A percentile compares a stretch with the other conserved stretches of the same genome.
Conservation (phyloP, 78 protist species). For the Dictyostelium capitatum region DNA sequence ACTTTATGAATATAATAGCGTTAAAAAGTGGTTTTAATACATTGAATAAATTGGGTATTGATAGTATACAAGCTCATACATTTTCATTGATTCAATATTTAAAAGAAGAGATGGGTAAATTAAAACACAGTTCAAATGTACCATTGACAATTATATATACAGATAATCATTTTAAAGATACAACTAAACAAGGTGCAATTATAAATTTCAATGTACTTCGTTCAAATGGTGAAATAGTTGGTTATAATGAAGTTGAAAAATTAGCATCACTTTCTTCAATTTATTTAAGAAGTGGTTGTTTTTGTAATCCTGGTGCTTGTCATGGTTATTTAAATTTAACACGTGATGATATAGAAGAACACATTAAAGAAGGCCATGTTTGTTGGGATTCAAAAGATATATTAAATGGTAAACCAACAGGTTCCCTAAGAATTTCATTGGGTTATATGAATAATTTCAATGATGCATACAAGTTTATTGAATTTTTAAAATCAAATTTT, state of each 20-base stretch:
- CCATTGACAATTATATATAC: slow-evolving; percentile 66
- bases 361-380: slow-evolving; percentile 82
- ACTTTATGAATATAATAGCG: slow-evolving; percentile 41
- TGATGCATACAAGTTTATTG: slow-evolving; percentile 58
- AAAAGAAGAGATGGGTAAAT: neutral
- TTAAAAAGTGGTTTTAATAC: slow-evolving; percentile 44
- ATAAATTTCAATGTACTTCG: slow-evolving; percentile 84
- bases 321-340: slow-evolving; percentile 74
- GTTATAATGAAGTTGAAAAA: slow-evolving; percentile 75
- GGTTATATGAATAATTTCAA: slow-evolving; percentile 71
- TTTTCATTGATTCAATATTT: slow-evolving; percentile 43
- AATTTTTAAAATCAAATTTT: slow-evolving; percentile 34
- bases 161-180: slow-evolving; percentile 42
- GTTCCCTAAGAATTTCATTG: slow-evolving; percentile 85
- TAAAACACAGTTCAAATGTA: slow-evolving; percentile 48
- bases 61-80: slow-evolving; percentile 44
- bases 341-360: slow-evolving; percentile 60
- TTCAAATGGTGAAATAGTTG: slow-evolving; percentile 70
- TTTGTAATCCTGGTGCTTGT: slow-evolving; percentile 96
- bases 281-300: slow-evolving; percentile 86
- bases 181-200: slow-evolving; percentile 68
- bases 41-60: slow-evolving; percentile 30
- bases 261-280: slow-evolving; percentile 77
- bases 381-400: slow-evolving; percentile 91
- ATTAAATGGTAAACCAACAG: slow-evolving; percentile 88